Percentiles rank a stretch among this genome's conserved stretches.
Evolutionary conservation across 371 early-diverging fungal genomes (phyloP).

Genomic region (Dichotomocladium elegans): DNA sequence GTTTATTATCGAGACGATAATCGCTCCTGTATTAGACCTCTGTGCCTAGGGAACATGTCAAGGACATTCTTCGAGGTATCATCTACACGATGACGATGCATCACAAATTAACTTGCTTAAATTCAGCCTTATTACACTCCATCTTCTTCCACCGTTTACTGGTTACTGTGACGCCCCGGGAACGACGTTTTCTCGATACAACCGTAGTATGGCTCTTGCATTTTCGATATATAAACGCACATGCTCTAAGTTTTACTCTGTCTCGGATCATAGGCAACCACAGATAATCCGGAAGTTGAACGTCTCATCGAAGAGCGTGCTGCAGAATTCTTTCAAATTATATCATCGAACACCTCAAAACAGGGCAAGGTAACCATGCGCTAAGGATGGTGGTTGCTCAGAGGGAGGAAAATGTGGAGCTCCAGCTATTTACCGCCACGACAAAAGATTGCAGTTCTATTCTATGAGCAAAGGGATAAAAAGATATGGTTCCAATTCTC

Average conservation of each 20-base stretch:
- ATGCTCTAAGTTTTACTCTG: neutral
- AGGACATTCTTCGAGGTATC: constrained; percentile 63
- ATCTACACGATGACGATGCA: too few relatives aligned
- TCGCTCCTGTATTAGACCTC: constrained; percentile 34
- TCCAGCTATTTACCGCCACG: neutral
- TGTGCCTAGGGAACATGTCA: constrained; percentile 50
- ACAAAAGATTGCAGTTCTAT: constrained; percentile 56
- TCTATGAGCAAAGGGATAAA: constrained; percentile 76
- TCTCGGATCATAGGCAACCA: constrained; percentile 32
- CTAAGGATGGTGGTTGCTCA: neutral
- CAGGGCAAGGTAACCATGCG: constrained; percentile 34
- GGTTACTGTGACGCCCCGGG: constrained; percentile 70
- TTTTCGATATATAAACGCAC: neutral
- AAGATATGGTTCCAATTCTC: constrained; percentile 74
- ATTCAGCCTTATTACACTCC: constrained; percentile 73
- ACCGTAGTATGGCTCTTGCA: constrained; percentile 56
- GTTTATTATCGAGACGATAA: too few relatives aligned
- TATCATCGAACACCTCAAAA: constrained; percentile 15
- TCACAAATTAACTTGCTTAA: neutral
- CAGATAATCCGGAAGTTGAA: constrained; percentile 34
- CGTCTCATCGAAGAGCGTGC: constrained; percentile 37
- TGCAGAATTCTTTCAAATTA: constrained; percentile 35
- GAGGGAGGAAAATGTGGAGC: neutral
- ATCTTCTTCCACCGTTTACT: constrained; percentile 84
- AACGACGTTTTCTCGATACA: constrained; percentile 65